A percentile compares a stretch with the other conserved stretches of the same genome.
phyloP scores from a whole-genome alignment of 495 filamentous ascomycete genomes.

The Eremomyces bilateralis region DNA sequence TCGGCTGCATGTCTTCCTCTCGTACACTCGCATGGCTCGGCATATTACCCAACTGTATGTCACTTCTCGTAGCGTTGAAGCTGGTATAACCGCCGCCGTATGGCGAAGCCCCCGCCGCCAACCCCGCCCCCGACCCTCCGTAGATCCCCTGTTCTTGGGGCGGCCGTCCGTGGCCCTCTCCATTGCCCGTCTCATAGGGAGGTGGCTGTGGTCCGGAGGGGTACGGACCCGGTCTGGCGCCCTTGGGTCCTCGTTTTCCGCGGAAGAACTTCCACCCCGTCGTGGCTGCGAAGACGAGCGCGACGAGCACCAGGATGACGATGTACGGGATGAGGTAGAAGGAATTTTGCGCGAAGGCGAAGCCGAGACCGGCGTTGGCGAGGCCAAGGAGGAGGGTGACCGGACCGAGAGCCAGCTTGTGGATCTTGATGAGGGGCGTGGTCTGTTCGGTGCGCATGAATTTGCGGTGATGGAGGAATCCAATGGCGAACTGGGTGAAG shows the following conservation, averaged over 20 bases:
- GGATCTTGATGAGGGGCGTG: conserved; percentile 17
- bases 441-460: conserved; percentile 24
- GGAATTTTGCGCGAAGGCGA: conserved; percentile 10
- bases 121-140: too few relatives aligned
- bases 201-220: too few relatives aligned
- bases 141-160: too few relatives aligned
- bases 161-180: too few relatives aligned
- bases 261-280: neutral
- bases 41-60: neutral
- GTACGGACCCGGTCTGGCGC: too few relatives aligned
- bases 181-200: too few relatives aligned
- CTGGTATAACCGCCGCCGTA: too few relatives aligned
- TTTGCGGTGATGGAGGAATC: conserved; percentile 25
- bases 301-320: conserved; percentile 5
- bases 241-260: too few relatives aligned
- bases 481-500: conserved; percentile 26
- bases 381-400: conserved; percentile 27
- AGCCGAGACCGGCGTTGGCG: conserved; percentile 26
- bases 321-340: conserved; percentile 8
- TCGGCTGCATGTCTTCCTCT: too few relatives aligned
- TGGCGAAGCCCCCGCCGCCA: too few relatives aligned
- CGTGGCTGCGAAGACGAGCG: conserved; percentile 1
- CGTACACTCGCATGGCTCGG: too few relatives aligned
- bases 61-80: neutral
- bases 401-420: conserved; percentile 29